These are phyloP conservation scores for Incumbomyces delicatus DNA, from an alignment of 2,329 filamentous ascomycete species.

Conservation along the genomic window DNA sequence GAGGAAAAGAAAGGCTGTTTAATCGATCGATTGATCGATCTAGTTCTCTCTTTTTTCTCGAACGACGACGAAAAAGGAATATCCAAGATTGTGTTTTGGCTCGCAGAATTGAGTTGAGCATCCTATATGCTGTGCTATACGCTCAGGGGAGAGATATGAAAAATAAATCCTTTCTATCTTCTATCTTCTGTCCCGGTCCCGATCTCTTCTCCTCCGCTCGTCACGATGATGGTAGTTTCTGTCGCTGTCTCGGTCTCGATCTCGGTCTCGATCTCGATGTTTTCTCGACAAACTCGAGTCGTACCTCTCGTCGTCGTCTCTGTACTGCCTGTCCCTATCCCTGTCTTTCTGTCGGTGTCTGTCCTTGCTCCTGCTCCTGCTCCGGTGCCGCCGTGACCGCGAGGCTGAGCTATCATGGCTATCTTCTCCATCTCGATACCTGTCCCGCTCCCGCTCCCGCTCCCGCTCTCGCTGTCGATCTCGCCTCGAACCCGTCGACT, in stretches of 20 bases:
- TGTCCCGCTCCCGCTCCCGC: slow-evolving; percentile 16
- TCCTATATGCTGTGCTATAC: no score
- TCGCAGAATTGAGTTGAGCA: no score
- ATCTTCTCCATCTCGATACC: background rate
- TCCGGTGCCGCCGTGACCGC: slow-evolving; percentile 21
- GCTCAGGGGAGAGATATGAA: no score
- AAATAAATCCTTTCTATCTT: background rate
- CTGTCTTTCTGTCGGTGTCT: slow-evolving; percentile 22
- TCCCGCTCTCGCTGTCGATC: slow-evolving; percentile 19
- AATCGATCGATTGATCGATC: no score
- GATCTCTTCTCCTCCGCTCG: slow-evolving; percentile 6
- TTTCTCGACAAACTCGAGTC: slow-evolving; percentile 21
- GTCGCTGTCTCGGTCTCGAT: slow-evolving; percentile 17
- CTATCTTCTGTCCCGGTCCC: slow-evolving; percentile 19
- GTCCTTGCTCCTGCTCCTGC: slow-evolving; percentile 20
- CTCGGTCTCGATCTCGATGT: slow-evolving; percentile 21
- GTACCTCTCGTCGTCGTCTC: slow-evolving; percentile 26
- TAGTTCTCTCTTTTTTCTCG: no score
- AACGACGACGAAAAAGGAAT: no score
- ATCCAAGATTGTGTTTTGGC: no score
- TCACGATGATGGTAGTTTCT: slow-evolving; percentile 9
- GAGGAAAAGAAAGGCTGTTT: no score
- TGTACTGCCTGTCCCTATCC: slow-evolving; percentile 27
- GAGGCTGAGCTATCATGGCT: slow-evolving; percentile 17
- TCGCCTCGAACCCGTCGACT: slow-evolving; percentile 13